Percentiles rank a stretch among this genome's conserved stretches.
These are phyloP conservation scores for Mesembryanthemum crystallinum DNA, from an alignment of 148 eudicot species.

Conservation along the genomic window DNA sequence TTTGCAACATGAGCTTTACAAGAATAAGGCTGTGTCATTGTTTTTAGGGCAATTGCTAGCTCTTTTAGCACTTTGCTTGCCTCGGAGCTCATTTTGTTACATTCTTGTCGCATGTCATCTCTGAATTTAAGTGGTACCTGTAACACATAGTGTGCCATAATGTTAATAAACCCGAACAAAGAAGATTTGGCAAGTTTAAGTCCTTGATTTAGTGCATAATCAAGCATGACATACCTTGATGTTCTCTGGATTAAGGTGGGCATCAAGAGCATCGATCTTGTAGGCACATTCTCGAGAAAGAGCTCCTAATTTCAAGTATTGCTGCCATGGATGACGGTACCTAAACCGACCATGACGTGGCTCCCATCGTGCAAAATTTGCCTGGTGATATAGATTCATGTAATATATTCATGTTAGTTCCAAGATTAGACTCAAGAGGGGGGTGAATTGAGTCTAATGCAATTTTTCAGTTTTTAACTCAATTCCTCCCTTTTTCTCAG, in stretches of 20 bases:
- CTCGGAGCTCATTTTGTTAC: conserved; percentile 43
- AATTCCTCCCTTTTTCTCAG: too few species aligned
- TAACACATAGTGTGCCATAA: not conserved
- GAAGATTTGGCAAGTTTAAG: too few species aligned
- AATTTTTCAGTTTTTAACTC: too few species aligned
- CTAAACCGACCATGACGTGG: conserved; percentile 45
- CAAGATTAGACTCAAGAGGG: too few species aligned
- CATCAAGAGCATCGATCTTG: conserved; percentile 41
- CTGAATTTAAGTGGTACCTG: conserved; percentile 34
- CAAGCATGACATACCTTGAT: conserved; percentile 25
- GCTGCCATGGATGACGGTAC: conserved; percentile 50
- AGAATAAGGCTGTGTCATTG: conserved; percentile 38
- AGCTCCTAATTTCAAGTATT: conserved; percentile 41
- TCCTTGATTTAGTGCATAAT: too few species aligned
- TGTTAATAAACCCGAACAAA: too few species aligned
- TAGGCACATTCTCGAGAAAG: conserved; percentile 42
- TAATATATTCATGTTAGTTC: too few species aligned
- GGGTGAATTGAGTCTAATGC: too few species aligned
- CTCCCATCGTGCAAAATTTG: conserved; percentile 57
- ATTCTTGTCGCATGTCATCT: conserved; percentile 32
- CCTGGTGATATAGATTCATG: conserved; percentile 23
- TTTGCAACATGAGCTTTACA: conserved; percentile 36
- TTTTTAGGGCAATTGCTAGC: conserved; percentile 35
- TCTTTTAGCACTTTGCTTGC: conserved; percentile 50
- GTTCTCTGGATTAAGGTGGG: conserved; percentile 23